Base-by-base conservation (phyloP, 495 filamentous ascomycete species). In the Daldinia vernicosa region DNA sequence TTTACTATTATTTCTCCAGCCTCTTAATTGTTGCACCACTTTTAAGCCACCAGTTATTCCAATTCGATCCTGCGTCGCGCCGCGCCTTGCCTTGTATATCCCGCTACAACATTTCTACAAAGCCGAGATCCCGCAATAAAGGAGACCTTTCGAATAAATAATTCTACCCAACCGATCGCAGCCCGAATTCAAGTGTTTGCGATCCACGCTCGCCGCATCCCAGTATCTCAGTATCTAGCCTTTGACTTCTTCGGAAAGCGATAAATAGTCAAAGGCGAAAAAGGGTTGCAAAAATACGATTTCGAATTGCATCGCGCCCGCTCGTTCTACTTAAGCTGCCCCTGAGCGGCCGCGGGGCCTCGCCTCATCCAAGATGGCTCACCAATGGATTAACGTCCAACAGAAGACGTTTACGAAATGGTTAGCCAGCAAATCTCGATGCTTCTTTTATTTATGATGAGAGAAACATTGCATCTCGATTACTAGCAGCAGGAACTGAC, bases 331-430 rank as follows among this genome's bases (percentile, higher is more conserved):
- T 60, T 37, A 66, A 55, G 63, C 67, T 69, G 39, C 68, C 75
- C 70, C 70, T 64, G 75, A 80, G 66, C 79, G 74, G 72, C 79
- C 76, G 75, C 78, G 81, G 66, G 78, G 70, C 78, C 77, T 69
- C 75, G 74, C 60, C 68, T 78, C 19, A 52, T 77, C 17, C 74
- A 87, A 80, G 76, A 88, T 88, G 86, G 84, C 97, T 84, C 92
- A 95, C 85, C 90, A 90, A 82, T 98, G 95, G 95, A 90, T 98
- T 76, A 93, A 89, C 75, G 94, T 97, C 76, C 95, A 98, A 83
- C 91, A 98, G 80, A 99, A 98, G 87, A 99, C 95, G n/a, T 98
- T 98, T 79, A 97, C 94, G 19, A 98, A 98, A 90, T 98, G 95
- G 93, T 93, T 75, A 59, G 85, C 77, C 50, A 53, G 66, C 64